Conservation (phyloP, 768 basidiomycete species). For the Amanita subjunquillea region DNA sequence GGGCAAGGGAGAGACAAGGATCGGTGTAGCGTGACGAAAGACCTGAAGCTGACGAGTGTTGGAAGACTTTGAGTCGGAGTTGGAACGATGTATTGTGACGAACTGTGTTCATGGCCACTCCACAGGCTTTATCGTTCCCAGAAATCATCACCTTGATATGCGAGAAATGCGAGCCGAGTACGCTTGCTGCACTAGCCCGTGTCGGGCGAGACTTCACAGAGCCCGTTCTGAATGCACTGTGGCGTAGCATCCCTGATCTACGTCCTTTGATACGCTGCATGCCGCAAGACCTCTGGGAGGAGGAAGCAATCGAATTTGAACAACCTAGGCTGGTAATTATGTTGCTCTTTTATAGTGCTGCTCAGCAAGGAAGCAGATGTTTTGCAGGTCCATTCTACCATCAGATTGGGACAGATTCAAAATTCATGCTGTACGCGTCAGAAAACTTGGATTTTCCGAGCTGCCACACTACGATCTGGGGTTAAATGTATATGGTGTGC, state of each 20-base stretch:
- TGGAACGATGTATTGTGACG: no score
- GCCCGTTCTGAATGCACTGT: neutral
- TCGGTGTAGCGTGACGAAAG: slow-evolving; percentile 58
- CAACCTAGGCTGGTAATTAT: neutral
- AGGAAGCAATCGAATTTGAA: neutral
- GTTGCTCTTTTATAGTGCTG: neutral
- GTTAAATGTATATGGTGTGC: neutral
- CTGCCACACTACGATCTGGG: neutral
- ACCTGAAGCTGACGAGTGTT: slow-evolving; percentile 65
- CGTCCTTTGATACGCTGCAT: slow-evolving; percentile 1
- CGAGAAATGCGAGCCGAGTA: neutral
- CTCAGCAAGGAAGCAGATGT: neutral
- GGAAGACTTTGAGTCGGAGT: slow-evolving; percentile 39
- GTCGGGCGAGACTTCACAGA: neutral
- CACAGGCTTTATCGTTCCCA: neutral
- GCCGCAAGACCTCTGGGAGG: slow-evolving; percentile 3
- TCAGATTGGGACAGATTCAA: slow-evolving; percentile 1
- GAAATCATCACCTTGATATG: neutral
- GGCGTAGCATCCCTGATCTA: neutral
- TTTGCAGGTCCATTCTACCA: neutral
- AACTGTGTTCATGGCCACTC: neutral
- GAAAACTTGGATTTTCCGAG: neutral
- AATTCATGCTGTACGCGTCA: neutral
- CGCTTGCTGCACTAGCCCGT: neutral
- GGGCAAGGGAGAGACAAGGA: slow-evolving; percentile 69